A percentile compares a stretch with the other conserved stretches of the same genome.
phyloP scores from a whole-genome alignment of 2,329 filamentous ascomycete genomes.

The Colletotrichum filicis region DNA sequence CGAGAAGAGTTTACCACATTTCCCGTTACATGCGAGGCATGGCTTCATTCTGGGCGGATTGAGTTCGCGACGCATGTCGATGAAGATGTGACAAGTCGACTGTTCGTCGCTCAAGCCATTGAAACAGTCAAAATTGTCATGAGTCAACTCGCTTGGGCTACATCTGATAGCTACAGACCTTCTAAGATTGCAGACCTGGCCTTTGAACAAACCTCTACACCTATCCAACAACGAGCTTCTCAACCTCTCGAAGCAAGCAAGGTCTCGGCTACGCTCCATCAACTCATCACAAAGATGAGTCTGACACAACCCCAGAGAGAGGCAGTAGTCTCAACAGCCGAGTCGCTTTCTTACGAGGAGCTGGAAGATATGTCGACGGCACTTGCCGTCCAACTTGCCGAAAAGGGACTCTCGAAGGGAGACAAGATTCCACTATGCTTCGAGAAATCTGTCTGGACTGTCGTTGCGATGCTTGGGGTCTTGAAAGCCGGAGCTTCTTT shows the following conservation, averaged over 20 bases:
- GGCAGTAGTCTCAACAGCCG: neutral
- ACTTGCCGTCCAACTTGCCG: neutral
- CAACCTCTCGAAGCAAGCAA: neutral
- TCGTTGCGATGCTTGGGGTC: conserved; percentile 23
- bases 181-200: neutral
- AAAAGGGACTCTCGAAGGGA: neutral
- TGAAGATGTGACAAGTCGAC: conserved; percentile 19
- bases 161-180: neutral
- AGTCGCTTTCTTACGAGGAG: neutral
- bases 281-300: neutral
- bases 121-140: conserved; percentile 21
- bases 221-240: neutral
- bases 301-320: neutral
- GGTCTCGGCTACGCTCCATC: neutral
- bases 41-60: conserved; percentile 6
- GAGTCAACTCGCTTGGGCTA: conserved; percentile 10
- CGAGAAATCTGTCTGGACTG: conserved; percentile 28
- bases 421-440: conserved; percentile 13
- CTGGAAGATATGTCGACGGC: conserved; percentile 7
- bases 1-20: conserved; percentile 31
- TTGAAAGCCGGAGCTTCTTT: conserved; percentile 20
- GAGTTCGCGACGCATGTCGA: conserved; percentile 30
- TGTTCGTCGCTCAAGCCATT: conserved; percentile 11
- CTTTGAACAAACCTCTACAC: neutral
- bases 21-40: conserved; percentile 25